Evolutionary conservation across 257 asterid species (phyloP).

Genomic region (Linaria vulgaris): DNA sequence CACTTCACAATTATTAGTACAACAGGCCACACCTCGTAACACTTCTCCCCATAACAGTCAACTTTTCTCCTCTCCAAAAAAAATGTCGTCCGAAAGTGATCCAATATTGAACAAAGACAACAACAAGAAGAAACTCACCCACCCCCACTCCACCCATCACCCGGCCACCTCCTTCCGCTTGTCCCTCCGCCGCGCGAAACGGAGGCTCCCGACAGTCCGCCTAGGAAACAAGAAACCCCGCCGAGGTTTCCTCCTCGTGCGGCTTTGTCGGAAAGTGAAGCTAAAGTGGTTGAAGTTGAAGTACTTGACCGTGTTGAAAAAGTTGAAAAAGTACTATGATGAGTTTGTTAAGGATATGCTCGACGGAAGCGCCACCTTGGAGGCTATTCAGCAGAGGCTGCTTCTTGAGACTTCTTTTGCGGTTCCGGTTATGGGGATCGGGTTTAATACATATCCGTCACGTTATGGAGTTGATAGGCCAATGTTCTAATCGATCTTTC

Average conservation of each 20-base stretch:
- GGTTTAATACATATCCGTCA: conserved; percentile 38
- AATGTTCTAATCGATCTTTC: background rate
- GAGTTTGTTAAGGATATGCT: conserved; percentile 40
- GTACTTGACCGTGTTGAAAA: conserved; percentile 40
- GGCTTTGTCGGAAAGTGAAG: conserved; percentile 48
- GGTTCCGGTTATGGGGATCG: conserved; percentile 68
- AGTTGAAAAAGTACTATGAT: conserved; percentile 42
- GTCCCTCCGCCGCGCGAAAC: conserved; percentile 42
- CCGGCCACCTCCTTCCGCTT: conserved; percentile 35
- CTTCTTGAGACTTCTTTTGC: conserved; percentile 71
- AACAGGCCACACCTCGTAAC: too few species aligned
- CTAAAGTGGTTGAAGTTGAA: conserved; percentile 43
- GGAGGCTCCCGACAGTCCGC: conserved; percentile 49
- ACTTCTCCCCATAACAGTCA: conserved; percentile 17
- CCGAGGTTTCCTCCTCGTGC: conserved; percentile 38
- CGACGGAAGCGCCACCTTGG: conserved; percentile 42
- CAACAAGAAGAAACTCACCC: too few species aligned
- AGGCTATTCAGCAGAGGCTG: conserved; percentile 59
- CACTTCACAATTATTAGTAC: too few species aligned
- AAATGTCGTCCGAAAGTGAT: conserved; percentile 39
- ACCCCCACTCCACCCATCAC: background rate
- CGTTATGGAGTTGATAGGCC: conserved; percentile 15
- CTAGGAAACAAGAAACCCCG: conserved; percentile 54
- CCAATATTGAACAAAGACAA: conserved; percentile 18
- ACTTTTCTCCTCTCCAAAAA: conserved; percentile 6